Percentiles rank a stretch among this genome's conserved stretches.
phyloP scores from a whole-genome alignment of 371 early-diverging fungal species.

The Amoeboaphelidium protococcarum region DNA sequence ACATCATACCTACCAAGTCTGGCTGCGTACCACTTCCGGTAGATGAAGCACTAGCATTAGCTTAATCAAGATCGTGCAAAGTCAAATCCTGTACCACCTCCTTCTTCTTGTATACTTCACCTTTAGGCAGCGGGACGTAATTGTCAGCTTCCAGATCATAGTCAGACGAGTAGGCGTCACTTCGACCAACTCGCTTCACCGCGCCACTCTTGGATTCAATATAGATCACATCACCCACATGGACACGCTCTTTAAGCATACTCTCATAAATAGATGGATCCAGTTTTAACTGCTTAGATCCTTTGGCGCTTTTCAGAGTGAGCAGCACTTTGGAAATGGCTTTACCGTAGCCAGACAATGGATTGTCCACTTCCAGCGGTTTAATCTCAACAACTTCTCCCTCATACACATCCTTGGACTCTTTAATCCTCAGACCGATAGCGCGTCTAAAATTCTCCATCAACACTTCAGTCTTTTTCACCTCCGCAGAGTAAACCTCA shows the following conservation, averaged over 20 bases:
- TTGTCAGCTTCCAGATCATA: conserved; percentile 89
- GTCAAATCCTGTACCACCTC: conserved; percentile 92
- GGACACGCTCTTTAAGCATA: conserved; percentile 85
- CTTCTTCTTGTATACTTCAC: conserved; percentile 95
- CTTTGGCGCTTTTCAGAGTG: conserved; percentile 92
- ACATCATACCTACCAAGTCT: conserved; percentile 95
- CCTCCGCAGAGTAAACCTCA: conserved; percentile 89
- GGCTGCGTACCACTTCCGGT: conserved; percentile 87
- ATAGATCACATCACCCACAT: conserved; percentile 91
- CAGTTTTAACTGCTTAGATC: conserved; percentile 87
- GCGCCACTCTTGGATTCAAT: conserved; percentile 94
- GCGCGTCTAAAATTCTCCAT: conserved; percentile 96
- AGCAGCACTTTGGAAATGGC: conserved; percentile 83
- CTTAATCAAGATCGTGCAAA: conserved; percentile 94
- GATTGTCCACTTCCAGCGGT: conserved; percentile 84
- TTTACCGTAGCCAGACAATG: conserved; percentile 73
- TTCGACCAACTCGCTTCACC: conserved; percentile 90
- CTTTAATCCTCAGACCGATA: conserved; percentile 89
- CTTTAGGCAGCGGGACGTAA: conserved; percentile 93
- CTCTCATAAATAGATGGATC: conserved; percentile 92
- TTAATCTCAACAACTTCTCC: conserved; percentile 96
- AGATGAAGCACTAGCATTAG: conserved; percentile 85
- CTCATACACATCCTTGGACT: conserved; percentile 94
- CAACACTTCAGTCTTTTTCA: conserved; percentile 93
- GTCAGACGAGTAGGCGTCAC: conserved; percentile 81